Base-by-base conservation (phyloP, 2,329 filamentous ascomycete species). In the Dryadomyces quercivorus region DNA sequence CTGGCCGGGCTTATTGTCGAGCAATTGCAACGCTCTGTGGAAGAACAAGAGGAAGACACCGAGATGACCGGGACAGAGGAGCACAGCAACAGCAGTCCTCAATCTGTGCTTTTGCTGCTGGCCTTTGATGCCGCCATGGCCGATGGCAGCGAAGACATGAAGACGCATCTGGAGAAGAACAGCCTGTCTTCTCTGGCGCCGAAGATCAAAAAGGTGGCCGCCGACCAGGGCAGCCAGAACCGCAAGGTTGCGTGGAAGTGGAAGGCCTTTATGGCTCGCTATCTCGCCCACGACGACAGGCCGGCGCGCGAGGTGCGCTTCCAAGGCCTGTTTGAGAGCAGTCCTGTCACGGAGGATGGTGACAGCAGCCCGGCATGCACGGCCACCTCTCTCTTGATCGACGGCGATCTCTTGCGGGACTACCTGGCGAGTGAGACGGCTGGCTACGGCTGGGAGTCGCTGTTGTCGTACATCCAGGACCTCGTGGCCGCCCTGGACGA, bases 171-270 rank as follows among this genome's bases (percentile, higher is more conserved):
- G 7, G 40, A 44, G 21, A 48, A 54, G 40, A 42, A 50, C 6
- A 22, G 44, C 13, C 51, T 60, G 13, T 12, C 12, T 5, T n/a
- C 21, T 5, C 34, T 55, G 2, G 20, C 49, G 2, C 15, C 13
- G 48, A 49, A 61, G 12, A 51, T 65, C 9, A 54, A 60, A 47
- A 50, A 53, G n/a, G 16, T 50, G 2, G 62, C 63, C 40, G 56
- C 61, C 36, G 53, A 53, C n/a, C 56, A 63, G 13, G 57, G 63
- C 22, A 40, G 50, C 8, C 54, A 58, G n/a, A 56, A 59, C 9
- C 52, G 54, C n/a, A 58, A 60, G 38, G 53, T 58, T 9, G 74
- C 72, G 6, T 78, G 75, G 75, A 71, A 70, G 58, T 59, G 75
- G 31, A 68, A 71, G 53, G 69, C 66, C 3, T 73, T 78, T 53